Conservation (phyloP, 1,284 basidiomycete genomes). For the Tausonia pullulans region DNA sequence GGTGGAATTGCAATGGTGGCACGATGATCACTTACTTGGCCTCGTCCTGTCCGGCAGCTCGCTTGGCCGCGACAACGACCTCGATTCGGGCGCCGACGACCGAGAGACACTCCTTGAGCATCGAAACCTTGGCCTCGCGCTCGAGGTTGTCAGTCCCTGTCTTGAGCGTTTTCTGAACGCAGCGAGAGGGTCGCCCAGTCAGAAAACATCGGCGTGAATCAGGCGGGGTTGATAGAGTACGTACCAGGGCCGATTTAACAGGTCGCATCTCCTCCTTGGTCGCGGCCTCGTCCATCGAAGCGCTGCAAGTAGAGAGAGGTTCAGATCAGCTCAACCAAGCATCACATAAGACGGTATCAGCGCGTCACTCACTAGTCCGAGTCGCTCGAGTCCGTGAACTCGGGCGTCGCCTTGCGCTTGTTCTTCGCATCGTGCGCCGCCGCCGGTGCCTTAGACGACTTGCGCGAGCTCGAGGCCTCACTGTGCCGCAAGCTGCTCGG, state of each 20-base stretch:
- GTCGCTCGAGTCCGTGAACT: constrained; percentile 79
- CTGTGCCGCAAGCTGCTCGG: constrained; percentile 3
- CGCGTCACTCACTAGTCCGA: constrained; percentile 46
- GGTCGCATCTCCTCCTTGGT: constrained; percentile 95
- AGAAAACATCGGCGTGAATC: too few species aligned
- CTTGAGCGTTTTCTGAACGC: constrained; percentile 78
- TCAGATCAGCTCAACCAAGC: neutral
- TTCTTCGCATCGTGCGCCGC: constrained; percentile 44
- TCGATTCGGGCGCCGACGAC: constrained; percentile 92
- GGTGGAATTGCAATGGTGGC: neutral
- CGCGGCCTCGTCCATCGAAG: constrained; percentile 88
- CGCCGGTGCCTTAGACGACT: neutral
- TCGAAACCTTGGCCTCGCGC: constrained; percentile 86
- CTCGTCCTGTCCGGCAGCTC: constrained; percentile 60
- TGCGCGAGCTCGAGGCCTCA: neutral
- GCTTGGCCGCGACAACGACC: constrained; percentile 62
- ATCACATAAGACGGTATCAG: neutral
- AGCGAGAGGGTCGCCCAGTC: neutral
- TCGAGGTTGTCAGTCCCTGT: constrained; percentile 82
- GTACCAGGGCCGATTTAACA: constrained; percentile 87
- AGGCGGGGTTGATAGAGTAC: constrained; percentile 25
- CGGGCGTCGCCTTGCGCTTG: constrained; percentile 78
- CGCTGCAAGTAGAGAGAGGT: constrained; percentile 39
- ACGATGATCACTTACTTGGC: constrained; percentile 66
- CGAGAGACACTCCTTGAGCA: constrained; percentile 88